These are phyloP conservation scores for Mortierella sp. DNA, from an alignment of 371 early-diverging fungal species.

Conservation along the genomic window DNA sequence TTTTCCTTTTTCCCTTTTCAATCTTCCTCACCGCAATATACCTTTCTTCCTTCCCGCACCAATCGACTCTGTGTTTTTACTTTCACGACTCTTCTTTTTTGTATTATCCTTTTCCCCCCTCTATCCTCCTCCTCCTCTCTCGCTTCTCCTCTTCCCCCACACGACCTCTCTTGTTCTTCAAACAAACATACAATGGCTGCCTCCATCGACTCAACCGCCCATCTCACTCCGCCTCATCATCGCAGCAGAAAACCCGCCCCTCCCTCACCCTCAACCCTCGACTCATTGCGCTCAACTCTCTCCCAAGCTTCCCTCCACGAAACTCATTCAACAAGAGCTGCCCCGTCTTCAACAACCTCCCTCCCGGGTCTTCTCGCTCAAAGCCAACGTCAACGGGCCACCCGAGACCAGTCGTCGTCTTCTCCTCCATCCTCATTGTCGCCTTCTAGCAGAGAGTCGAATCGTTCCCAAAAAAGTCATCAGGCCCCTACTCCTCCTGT, in stretches of 20 bases:
- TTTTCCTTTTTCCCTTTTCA: neutral
- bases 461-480: slow-evolving; percentile 8
- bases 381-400: neutral
- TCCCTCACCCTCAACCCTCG: neutral
- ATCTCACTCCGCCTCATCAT: slow-evolving; percentile 1
- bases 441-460: neutral
- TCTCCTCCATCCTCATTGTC: neutral
- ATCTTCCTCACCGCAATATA: too few species aligned
- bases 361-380: neutral
- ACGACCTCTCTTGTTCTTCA: neutral
- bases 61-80: too few species aligned
- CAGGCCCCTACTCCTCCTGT: neutral
- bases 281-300: slow-evolving; percentile 11
- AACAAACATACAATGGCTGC: neutral
- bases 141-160: neutral
- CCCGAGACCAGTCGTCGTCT: neutral
- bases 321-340: neutral
- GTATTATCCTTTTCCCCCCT: neutral
- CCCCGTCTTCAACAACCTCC: neutral
- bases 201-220: slow-evolving; percentile 1
- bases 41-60: too few species aligned
- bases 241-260: neutral
- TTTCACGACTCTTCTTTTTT: neutral
- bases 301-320: neutral
- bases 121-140: neutral